A percentile compares a stretch with the other conserved stretches of the same genome.
Evolutionary conservation across 352 stramenopile species (phyloP).

Genomic region (Phytophthora multivora): DNA sequence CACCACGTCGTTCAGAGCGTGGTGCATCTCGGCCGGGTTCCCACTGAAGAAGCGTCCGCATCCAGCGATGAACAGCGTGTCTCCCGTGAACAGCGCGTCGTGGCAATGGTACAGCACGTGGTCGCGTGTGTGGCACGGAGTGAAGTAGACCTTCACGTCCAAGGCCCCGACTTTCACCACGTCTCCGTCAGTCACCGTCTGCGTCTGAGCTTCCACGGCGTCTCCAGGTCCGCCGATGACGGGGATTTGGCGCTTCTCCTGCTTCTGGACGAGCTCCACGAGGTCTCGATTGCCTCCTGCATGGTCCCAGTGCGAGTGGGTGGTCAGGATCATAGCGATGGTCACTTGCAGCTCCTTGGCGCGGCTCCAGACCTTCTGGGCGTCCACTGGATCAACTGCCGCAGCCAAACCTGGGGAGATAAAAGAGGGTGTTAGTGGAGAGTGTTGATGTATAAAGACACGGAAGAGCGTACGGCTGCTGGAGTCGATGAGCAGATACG

Average conservation of each 20-base stretch:
- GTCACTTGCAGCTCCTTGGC: constrained; percentile 62
- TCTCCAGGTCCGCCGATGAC: constrained; percentile 82
- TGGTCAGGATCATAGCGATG: constrained; percentile 91
- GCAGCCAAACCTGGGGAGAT: constrained; percentile 56
- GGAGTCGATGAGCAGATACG: constrained; percentile 87
- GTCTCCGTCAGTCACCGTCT: constrained; percentile 68
- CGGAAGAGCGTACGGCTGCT: constrained; percentile 32
- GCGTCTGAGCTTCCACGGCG: constrained; percentile 62
- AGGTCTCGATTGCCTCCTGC: constrained; percentile 87
- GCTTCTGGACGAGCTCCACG: constrained; percentile 41
- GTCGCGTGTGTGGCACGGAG: constrained; percentile 92
- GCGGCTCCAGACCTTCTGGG: constrained; percentile 71
- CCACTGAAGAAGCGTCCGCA: constrained; percentile 89
- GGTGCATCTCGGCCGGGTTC: constrained; percentile 85
- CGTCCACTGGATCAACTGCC: constrained; percentile 89
- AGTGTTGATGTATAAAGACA: neutral
- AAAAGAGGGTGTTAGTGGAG: neutral
- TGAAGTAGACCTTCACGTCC: constrained; percentile 70
- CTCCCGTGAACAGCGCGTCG: constrained; percentile 88
- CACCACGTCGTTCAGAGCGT: constrained; percentile 81
- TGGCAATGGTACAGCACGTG: constrained; percentile 83
- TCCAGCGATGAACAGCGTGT: constrained; percentile 92
- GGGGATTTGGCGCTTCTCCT: constrained; percentile 44
- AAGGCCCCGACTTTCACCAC: constrained; percentile 70
- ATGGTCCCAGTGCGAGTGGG: constrained; percentile 92